These are phyloP conservation scores for Fomitopsis palustris DNA, from an alignment of 1,284 basidiomycete species.

Conservation along the genomic window DNA sequence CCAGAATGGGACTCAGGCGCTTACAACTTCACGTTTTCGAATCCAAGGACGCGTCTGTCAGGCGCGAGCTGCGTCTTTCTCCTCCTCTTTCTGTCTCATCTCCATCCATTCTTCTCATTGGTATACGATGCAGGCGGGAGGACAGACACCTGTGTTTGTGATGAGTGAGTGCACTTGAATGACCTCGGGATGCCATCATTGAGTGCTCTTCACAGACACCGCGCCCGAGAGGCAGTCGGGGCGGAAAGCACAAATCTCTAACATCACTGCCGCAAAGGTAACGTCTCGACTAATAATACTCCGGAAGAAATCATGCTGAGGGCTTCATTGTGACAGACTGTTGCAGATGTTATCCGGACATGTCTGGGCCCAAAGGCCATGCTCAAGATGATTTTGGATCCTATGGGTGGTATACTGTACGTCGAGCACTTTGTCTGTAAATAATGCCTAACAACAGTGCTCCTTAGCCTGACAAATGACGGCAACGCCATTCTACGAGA, in stretches of 20 bases:
- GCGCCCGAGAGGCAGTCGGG: constrained; percentile 92
- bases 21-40: background rate
- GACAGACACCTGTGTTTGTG: constrained; percentile 72
- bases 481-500: constrained; percentile 97
- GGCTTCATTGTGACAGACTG: constrained; percentile 56
- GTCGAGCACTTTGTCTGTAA: constrained; percentile 22
- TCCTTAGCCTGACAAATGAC: constrained; percentile 88
- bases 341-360: constrained; percentile 98
- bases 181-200: background rate
- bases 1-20: background rate
- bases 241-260: constrained; percentile 94
- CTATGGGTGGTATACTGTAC: constrained; percentile 95
- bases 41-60: background rate
- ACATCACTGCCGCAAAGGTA: constrained; percentile 97
- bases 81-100: constrained; percentile 1
- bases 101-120: background rate
- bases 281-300: background rate
- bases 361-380: constrained; percentile 97
- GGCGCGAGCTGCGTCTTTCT: background rate
- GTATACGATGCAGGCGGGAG: constrained; percentile 38
- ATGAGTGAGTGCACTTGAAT: constrained; percentile 49
- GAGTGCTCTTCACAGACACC: constrained; percentile 57
- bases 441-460: background rate
- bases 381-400: constrained; percentile 99
- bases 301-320: constrained; percentile 5